phyloP scores from a whole-genome alignment of 1,139 yeast genomes.

The Debaryomyces coudertii region DNA sequence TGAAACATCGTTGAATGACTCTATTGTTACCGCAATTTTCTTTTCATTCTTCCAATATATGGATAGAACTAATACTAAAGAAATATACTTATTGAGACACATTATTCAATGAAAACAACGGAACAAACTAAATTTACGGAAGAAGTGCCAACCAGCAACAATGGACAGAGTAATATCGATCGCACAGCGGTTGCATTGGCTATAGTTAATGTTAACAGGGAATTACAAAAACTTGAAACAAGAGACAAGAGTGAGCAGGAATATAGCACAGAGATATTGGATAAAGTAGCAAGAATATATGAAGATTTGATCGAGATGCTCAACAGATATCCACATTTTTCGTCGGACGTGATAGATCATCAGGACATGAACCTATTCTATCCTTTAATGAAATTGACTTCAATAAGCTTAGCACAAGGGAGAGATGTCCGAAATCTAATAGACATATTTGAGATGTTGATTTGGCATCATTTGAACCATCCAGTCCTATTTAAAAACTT shows the following conservation, averaged over 20 bases:
- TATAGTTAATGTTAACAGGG: constrained; percentile 5
- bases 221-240: constrained; percentile 5
- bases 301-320: constrained; percentile 9
- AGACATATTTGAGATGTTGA: constrained; percentile 10
- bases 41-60: background rate
- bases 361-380: constrained; percentile 9
- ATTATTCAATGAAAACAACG: background rate
- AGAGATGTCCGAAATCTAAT: constrained; percentile 6
- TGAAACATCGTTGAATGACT: background rate
- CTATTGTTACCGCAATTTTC: background rate
- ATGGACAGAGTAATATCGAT: background rate
- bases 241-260: background rate
- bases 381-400: constrained; percentile 12
- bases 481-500: constrained; percentile 5
- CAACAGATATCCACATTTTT: background rate
- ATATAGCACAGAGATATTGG: background rate
- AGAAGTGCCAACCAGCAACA: background rate
- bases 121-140: background rate
- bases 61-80: background rate
- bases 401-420: constrained; percentile 2
- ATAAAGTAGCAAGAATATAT: background rate
- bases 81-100: background rate
- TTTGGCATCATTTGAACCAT: constrained; percentile 15
- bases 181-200: background rate
- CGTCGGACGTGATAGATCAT: background rate